Conservation (phyloP, 805 yeast genomes). For the Ogataea paradorogensis region DNA sequence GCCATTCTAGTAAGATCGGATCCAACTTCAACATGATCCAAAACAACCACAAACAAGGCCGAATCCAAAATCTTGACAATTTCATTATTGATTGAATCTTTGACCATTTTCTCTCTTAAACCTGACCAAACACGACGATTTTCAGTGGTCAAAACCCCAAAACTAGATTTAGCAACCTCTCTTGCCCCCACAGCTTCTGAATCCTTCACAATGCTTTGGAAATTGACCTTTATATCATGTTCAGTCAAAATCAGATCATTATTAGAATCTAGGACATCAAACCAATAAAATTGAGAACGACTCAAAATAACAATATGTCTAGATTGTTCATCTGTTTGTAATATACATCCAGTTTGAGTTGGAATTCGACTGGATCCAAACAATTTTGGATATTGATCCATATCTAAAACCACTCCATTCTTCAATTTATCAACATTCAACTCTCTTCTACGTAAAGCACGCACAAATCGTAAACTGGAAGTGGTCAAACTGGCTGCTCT, state of each 20-base stretch:
- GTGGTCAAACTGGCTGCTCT: slow-evolving; percentile 78
- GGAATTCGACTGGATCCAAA: slow-evolving; percentile 91
- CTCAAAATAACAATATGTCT: slow-evolving; percentile 80
- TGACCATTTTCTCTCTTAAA: slow-evolving; percentile 52
- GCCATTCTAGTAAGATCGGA: slow-evolving; percentile 63
- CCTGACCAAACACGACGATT: slow-evolving; percentile 86
- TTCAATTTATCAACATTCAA: slow-evolving; percentile 68
- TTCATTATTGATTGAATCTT: slow-evolving; percentile 55
- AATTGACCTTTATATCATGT: slow-evolving; percentile 70
- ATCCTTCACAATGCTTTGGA: slow-evolving; percentile 73
- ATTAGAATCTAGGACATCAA: slow-evolving; percentile 77
- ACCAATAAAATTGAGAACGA: slow-evolving; percentile 91
- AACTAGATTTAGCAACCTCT: slow-evolving; percentile 71
- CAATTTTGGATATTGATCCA: slow-evolving; percentile 86
- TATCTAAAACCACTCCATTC: slow-evolving; percentile 65
- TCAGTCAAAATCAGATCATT: slow-evolving; percentile 72
- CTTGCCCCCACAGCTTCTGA: slow-evolving; percentile 50
- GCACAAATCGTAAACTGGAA: slow-evolving; percentile 73
- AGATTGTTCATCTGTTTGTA: slow-evolving; percentile 75
- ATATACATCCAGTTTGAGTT: slow-evolving; percentile 73
- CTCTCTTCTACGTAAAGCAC: slow-evolving; percentile 73
- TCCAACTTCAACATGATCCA: slow-evolving; percentile 71
- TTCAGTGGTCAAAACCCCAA: slow-evolving; percentile 89
- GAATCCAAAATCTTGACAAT: slow-evolving; percentile 74
- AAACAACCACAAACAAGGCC: slow-evolving; percentile 77